A percentile compares a stretch with the other conserved stretches of the same genome.
phyloP scores from a whole-genome alignment of 202 grass and related monocot species.

The Saccharum hybrid region DNA sequence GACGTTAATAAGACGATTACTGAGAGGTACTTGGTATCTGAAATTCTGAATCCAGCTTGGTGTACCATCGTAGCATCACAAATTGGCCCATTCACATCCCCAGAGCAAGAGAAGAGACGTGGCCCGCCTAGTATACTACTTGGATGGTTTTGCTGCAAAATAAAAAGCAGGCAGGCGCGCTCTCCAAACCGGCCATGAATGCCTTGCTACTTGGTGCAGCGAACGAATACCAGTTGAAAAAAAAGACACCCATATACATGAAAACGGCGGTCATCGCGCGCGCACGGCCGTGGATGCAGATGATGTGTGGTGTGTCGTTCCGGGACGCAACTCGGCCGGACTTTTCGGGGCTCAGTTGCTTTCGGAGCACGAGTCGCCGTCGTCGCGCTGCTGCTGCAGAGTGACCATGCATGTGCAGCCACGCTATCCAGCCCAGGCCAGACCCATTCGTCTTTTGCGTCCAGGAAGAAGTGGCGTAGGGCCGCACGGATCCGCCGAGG shows the following conservation, averaged over 20 bases:
- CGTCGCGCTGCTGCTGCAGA: too few species aligned
- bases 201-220: neutral
- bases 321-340: neutral
- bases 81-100: neutral
- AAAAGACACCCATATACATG: neutral
- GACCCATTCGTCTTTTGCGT: slow-evolving; percentile 25
- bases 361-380: slow-evolving; percentile 20
- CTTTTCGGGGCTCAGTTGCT: slow-evolving; percentile 25
- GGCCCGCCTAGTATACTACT: too few species aligned
- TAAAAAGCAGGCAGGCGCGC: neutral
- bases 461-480: neutral
- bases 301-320: neutral
- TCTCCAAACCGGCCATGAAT: slow-evolving; percentile 17
- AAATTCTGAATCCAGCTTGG: too few species aligned
- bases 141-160: neutral
- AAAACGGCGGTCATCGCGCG: neutral
- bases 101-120: too few species aligned
- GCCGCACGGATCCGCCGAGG: neutral
- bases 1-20: too few species aligned
- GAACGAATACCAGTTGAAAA: neutral
- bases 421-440: neutral
- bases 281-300: neutral
- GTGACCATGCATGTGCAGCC: slow-evolving; percentile 27
- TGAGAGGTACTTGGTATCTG: too few species aligned
- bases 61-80: too few species aligned